phyloP scores from a whole-genome alignment of 805 yeast genomes.

The Zygosaccharomyces pseudorouxii region DNA sequence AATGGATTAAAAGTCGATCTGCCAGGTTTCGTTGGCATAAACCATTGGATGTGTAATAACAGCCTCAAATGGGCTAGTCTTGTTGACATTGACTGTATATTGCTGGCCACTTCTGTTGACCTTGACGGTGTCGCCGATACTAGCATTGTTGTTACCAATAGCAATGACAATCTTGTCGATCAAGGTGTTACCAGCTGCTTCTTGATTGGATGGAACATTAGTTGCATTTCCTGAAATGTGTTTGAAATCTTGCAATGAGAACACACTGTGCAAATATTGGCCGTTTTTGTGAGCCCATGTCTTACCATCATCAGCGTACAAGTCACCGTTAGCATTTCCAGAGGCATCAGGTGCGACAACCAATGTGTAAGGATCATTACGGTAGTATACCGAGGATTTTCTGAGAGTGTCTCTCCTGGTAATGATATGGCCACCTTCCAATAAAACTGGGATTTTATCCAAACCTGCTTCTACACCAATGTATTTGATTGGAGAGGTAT shows the following conservation, averaged over 20 bases:
- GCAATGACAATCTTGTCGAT: slow-evolving; percentile 56
- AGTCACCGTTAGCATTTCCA: slow-evolving; percentile 51
- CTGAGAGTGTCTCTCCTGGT: slow-evolving; percentile 68
- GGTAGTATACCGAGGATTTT: slow-evolving; percentile 72
- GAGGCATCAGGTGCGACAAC: slow-evolving; percentile 51
- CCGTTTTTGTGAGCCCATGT: slow-evolving; percentile 53
- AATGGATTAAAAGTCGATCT: slow-evolving; percentile 29
- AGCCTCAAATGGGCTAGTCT: slow-evolving; percentile 14
- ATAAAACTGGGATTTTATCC: slow-evolving; percentile 63
- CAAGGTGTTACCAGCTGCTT: slow-evolving; percentile 34
- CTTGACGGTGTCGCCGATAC: slow-evolving; percentile 10
- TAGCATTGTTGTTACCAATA: slow-evolving; percentile 28
- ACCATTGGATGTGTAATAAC: slow-evolving; percentile 49
- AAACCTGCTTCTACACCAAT: slow-evolving; percentile 44
- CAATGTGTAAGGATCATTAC: slow-evolving; percentile 73
- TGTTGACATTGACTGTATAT: slow-evolving; percentile 35
- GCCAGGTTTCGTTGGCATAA: slow-evolving; percentile 45
- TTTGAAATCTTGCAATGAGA: slow-evolving; percentile 36
- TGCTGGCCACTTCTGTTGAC: slow-evolving; percentile 38
- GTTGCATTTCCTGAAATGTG: slow-evolving; percentile 29
- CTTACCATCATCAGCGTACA: slow-evolving; percentile 85
- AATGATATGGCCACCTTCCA: slow-evolving; percentile 76
- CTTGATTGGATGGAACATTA: slow-evolving; percentile 24
- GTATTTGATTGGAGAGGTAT: slow-evolving; percentile 6
- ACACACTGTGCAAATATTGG: slow-evolving; percentile 43